phyloP scores from a whole-genome alignment of 257 asterid genomes.

The Vinca minor region DNA sequence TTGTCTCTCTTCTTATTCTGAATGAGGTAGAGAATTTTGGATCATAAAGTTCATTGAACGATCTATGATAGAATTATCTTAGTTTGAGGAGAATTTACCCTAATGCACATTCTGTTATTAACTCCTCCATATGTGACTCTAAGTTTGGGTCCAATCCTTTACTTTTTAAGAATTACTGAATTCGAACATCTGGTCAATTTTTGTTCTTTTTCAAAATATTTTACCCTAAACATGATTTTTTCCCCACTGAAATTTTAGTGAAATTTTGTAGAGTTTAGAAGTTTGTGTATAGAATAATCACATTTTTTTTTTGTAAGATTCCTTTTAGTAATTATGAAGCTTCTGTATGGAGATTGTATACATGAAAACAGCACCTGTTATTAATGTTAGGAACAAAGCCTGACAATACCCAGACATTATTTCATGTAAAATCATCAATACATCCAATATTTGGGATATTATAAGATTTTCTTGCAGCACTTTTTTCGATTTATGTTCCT shows the following conservation, averaged over 20 bases:
- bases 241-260: background rate
- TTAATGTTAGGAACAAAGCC: slow-evolving; percentile 16
- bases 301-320: background rate
- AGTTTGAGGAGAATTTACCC: too few species aligned
- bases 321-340: slow-evolving; percentile 4
- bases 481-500: slow-evolving; percentile 26
- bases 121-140: too few species aligned
- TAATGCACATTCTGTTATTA: too few species aligned
- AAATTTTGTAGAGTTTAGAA: background rate
- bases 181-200: background rate
- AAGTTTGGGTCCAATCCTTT: too few species aligned
- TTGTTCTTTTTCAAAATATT: background rate
- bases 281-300: background rate
- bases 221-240: background rate
- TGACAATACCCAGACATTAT: slow-evolving; percentile 17
- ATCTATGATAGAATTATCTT: too few species aligned
- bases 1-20: too few species aligned
- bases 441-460: slow-evolving; percentile 11
- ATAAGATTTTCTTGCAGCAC: slow-evolving; percentile 12
- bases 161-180: background rate
- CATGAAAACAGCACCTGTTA: slow-evolving; percentile 11
- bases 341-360: slow-evolving; percentile 10
- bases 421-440: slow-evolving; percentile 14
- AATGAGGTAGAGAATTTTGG: too few species aligned
- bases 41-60: too few species aligned